Evolutionary conservation across 805 yeast species (phyloP).

Genomic region (Metschnikowia lunata): DNA sequence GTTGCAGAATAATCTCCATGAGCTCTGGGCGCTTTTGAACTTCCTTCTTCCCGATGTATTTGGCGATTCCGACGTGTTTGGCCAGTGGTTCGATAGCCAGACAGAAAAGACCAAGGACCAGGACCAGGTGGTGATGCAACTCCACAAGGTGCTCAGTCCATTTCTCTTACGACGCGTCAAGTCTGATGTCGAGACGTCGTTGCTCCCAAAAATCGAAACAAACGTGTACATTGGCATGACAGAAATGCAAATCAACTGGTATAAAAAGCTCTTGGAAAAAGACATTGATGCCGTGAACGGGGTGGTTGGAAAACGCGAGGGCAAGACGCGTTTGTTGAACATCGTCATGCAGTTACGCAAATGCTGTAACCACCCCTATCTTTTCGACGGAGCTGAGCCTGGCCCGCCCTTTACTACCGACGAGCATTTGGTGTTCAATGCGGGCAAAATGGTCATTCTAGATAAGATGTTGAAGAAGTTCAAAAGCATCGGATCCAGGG

Average conservation of each 20-base stretch:
- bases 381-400: constrained; percentile 98
- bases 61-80: constrained; percentile 85
- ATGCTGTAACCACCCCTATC: constrained; percentile 95
- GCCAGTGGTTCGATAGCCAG: constrained; percentile 78
- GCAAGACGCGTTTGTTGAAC: constrained; percentile 83
- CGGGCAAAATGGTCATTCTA: constrained; percentile 86
- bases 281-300: constrained; percentile 97
- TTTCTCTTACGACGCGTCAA: constrained; percentile 86
- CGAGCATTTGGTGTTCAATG: constrained; percentile 84
- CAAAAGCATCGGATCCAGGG: constrained; percentile 77
- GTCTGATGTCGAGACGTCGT: constrained; percentile 86
- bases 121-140: constrained; percentile 79
- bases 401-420: constrained; percentile 97
- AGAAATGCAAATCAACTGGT: constrained; percentile 93
- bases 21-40: constrained; percentile 91
- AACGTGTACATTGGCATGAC: constrained; percentile 93
- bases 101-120: constrained; percentile 45
- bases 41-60: constrained; percentile 91
- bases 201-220: constrained; percentile 85
- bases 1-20: constrained; percentile 89
- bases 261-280: constrained; percentile 79
- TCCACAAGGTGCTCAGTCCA: constrained; percentile 85
- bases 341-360: constrained; percentile 96
- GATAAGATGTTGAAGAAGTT: constrained; percentile 76
- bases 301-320: constrained; percentile 88